Evolutionary conservation across 106 monocot genomes (phyloP), one percentile per base, ranked within the genome.

Genomic region (Allium cepa): DNA sequence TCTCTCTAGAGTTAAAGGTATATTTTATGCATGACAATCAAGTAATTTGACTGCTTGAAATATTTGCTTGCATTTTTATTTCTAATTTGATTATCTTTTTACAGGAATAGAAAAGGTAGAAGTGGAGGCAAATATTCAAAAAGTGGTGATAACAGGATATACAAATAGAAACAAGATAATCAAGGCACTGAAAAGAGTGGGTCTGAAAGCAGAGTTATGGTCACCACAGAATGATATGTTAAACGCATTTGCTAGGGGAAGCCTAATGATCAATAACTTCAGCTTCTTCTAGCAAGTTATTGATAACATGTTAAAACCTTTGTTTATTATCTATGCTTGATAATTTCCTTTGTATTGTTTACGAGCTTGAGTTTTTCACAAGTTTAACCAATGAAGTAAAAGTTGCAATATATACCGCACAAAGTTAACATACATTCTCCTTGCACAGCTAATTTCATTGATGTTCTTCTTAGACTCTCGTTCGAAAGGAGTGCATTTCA

Each of bases 91-190:
- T 3, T n/a, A n/a, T 1, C 4, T 28, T 48, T 47, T 63, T 7
- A 57, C 81, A 95, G 95, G 95, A 53, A 88, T 95, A 55, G 91
- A 91, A 71, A 95, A 87, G 80, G 85, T 95, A 28, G 95, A 95
- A 59, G 85, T 95, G 68, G 94, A 91, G 56, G 91, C 68, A 9
- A 83, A 80, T 68, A 87, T 80, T 50, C 87, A 94, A 73, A 94
- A 94, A 74, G 94, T 91, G 36, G 75, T 79, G 50, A 80, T 94
- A 51, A 94, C 80, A 46, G 94, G 90, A 49, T 88, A 83, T 79
- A 87, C 73, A 26, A 75, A 94, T 75, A 81, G 72, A 80, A 94
- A 79, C 87, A 94, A 91, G 68, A 79, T 94, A 56, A 69, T 94
- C 14, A 90, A 81, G 81, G 83, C 90, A 46, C 51, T 94, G 60